Evolutionary conservation across 192 early-diverging fungal species (phyloP).

Genomic region (Rhizoclosmatium globosum): DNA sequence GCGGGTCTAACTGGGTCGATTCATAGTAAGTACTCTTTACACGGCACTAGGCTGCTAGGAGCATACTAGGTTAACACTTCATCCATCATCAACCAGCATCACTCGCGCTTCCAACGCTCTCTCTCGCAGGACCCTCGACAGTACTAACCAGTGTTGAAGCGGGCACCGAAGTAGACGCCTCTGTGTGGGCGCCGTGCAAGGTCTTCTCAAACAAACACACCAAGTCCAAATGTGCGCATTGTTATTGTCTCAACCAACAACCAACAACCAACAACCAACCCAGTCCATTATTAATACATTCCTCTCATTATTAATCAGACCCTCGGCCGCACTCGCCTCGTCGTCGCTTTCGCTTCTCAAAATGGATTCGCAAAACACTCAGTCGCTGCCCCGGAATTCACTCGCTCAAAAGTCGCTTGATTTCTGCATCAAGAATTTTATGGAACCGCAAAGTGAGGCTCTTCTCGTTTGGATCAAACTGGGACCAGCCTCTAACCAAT

Average conservation of each 20-base stretch:
- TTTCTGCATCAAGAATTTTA: not conserved
- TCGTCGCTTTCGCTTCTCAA: not conserved
- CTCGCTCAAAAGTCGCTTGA: not conserved
- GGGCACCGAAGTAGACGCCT: not conserved
- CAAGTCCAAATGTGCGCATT: not conserved
- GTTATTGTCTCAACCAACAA: not conserved
- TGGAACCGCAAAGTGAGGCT: not conserved
- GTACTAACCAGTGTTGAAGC: not conserved
- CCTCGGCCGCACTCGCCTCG: not conserved
- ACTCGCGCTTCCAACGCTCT: not conserved
- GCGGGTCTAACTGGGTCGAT: slow-evolving; percentile 7
- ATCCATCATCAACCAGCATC: not conserved
- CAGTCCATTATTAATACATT: not conserved
- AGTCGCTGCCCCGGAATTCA: not conserved
- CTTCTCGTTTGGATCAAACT: not conserved
- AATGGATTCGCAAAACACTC: not conserved
- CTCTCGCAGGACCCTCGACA: not conserved
- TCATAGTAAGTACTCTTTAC: not conserved
- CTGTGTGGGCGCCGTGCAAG: not conserved
- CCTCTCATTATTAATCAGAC: not conserved
- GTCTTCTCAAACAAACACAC: not conserved
- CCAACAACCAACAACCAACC: not conserved
- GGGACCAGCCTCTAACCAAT: not conserved
- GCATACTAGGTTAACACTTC: not conserved
- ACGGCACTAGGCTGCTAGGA: not conserved